A percentile compares a stretch with the other conserved stretches of the same genome.
These are phyloP conservation scores for Cymodocea nodosa DNA, from an alignment of 116 monocot genomes.

Conservation along the genomic window DNA sequence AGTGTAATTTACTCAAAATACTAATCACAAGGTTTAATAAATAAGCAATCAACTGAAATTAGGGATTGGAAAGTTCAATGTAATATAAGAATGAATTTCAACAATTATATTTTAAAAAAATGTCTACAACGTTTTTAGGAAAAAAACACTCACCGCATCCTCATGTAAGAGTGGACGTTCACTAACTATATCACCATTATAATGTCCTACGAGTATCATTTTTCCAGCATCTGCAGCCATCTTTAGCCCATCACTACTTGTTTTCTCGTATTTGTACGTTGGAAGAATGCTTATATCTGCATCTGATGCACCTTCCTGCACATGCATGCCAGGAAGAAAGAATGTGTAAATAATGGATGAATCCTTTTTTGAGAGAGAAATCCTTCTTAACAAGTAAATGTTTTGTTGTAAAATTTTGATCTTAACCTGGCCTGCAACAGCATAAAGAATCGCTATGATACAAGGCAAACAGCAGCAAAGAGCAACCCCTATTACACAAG, in stretches of 20 bases:
- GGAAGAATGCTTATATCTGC: slow-evolving; percentile 70
- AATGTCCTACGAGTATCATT: slow-evolving; percentile 49
- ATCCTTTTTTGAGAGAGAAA: neutral
- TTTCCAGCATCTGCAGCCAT: slow-evolving; percentile 25
- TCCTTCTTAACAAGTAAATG: neutral
- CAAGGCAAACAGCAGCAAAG: slow-evolving; percentile 91
- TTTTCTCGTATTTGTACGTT: slow-evolving; percentile 45
- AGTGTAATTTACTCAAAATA: too few species aligned
- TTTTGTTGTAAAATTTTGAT: neutral
- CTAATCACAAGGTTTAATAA: too few species aligned
- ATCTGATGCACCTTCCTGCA: slow-evolving; percentile 84
- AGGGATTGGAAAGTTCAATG: too few species aligned
- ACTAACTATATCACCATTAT: slow-evolving; percentile 21
- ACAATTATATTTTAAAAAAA: neutral
- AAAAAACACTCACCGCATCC: slow-evolving; percentile 46
- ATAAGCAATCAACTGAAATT: too few species aligned
- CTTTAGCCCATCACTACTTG: slow-evolving; percentile 23
- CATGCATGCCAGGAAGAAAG: neutral
- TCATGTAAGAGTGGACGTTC: slow-evolving; percentile 43
- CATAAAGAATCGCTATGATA: slow-evolving; percentile 91
- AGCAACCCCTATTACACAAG: slow-evolving; percentile 77
- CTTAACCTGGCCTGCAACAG: slow-evolving; percentile 69
- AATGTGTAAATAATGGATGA: neutral
- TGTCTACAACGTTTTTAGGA: neutral
- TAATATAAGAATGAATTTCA: too few species aligned